Conservation (phyloP, 352 stramenopile genomes). For the Pythium aphanidermatum region DNA sequence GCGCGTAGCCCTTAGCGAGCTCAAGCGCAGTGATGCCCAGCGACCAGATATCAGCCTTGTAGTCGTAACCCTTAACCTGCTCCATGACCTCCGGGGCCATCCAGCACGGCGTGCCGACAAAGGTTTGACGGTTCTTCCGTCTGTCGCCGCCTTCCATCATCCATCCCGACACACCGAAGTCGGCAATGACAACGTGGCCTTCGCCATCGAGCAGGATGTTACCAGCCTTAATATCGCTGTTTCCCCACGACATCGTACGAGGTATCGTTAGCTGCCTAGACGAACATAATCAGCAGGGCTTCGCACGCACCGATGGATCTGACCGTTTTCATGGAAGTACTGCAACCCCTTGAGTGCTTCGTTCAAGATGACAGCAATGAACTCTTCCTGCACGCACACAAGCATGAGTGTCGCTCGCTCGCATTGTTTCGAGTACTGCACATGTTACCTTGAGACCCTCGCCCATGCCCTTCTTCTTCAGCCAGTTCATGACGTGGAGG, state of each 20-base stretch:
- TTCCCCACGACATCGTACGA: too few relatives aligned
- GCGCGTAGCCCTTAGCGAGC: constrained; percentile 97
- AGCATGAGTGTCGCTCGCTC: too few relatives aligned
- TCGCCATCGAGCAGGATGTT: constrained; percentile 94
- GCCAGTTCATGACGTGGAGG: constrained; percentile 95
- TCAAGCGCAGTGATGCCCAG: constrained; percentile 98
- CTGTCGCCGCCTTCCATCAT: constrained; percentile 94
- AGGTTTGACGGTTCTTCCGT: constrained; percentile 94
- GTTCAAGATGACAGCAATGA: constrained; percentile 96
- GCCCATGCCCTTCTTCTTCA: constrained; percentile 87
- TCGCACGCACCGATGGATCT: constrained; percentile 93
- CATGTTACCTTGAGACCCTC: constrained; percentile 68
- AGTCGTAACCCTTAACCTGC: constrained; percentile 88
- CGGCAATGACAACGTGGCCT: constrained; percentile 95
- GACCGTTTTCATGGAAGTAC: constrained; percentile 99
- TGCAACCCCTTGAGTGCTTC: constrained; percentile 96
- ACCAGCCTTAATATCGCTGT: constrained; percentile 97
- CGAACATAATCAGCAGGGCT: too few relatives aligned
- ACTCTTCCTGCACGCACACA: constrained; percentile 83
- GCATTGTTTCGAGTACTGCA: too few relatives aligned
- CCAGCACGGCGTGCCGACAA: constrained; percentile 98
- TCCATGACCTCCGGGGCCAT: constrained; percentile 94
- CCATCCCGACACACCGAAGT: constrained; percentile 99
- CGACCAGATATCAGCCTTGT: constrained; percentile 99
- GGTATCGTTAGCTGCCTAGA: too few relatives aligned